Conservation (phyloP, 2,329 filamentous ascomycete genomes). For the Fonsecaea pedrosoi region DNA sequence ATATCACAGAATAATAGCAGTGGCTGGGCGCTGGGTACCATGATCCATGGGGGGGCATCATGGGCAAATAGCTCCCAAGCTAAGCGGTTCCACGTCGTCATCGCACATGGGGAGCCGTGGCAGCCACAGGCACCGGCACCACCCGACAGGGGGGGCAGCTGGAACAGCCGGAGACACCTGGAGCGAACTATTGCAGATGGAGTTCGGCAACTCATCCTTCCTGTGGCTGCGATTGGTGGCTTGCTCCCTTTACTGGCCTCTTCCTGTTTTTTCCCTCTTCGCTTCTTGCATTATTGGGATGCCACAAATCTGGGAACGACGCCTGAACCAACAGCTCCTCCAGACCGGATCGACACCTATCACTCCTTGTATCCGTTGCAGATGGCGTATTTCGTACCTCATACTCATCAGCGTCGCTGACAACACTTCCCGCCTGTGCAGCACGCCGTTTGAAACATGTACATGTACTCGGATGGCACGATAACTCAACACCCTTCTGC, state of each 20-base stretch:
- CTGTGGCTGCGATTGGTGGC: slow-evolving; percentile 3
- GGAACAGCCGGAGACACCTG: too few relatives aligned
- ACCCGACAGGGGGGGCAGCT: too few relatives aligned
- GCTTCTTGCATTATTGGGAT: neutral
- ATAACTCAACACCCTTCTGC: neutral
- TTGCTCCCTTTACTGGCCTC: neutral
- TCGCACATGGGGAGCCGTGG: neutral
- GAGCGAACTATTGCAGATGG: neutral
- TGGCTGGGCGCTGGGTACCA: neutral
- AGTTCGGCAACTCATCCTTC: neutral
- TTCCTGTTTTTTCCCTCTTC: neutral
- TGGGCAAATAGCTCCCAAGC: neutral
- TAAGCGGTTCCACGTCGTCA: neutral
- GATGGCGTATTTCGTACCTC: neutral
- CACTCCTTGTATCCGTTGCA: neutral
- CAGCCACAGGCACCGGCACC: too few relatives aligned
- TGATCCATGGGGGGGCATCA: neutral
- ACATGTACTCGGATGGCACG: neutral
- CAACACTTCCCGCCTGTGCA: neutral
- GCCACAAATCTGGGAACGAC: slow-evolving; percentile 20
- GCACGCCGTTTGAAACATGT: neutral
- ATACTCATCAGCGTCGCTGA: too few relatives aligned
- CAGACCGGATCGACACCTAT: slow-evolving; percentile 15
- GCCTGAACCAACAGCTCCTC: neutral
- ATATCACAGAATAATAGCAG: neutral